Conservation (phyloP, 805 yeast species). For the Yamadazyma phyllophila region DNA sequence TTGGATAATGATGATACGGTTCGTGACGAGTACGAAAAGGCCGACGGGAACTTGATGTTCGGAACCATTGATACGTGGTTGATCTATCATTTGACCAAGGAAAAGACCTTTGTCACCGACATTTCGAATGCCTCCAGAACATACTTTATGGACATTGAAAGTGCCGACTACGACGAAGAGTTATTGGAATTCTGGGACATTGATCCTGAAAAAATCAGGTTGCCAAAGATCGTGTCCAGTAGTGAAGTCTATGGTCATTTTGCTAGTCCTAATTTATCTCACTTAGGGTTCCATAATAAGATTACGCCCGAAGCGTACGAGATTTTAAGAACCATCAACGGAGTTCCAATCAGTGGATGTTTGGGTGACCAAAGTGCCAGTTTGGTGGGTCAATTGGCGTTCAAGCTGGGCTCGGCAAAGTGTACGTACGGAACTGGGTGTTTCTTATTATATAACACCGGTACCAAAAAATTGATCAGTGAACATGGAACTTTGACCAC, state of each 20-base stretch:
- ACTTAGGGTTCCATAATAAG: slow-evolving; percentile 50
- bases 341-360: slow-evolving; percentile 82
- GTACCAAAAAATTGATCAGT: slow-evolving; percentile 65
- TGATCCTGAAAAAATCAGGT: slow-evolving; percentile 58
- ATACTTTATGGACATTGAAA: slow-evolving; percentile 79
- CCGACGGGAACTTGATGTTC: slow-evolving; percentile 73
- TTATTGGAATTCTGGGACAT: slow-evolving; percentile 78
- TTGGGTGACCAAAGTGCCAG: slow-evolving; percentile 95
- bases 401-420: slow-evolving; percentile 80
- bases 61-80: slow-evolving; percentile 97
- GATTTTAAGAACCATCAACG: slow-evolving; percentile 48
- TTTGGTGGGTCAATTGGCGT: slow-evolving; percentile 87
- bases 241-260: slow-evolving; percentile 78
- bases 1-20: slow-evolving; percentile 73
- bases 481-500: slow-evolving; percentile 86
- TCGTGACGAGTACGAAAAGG: slow-evolving; percentile 64
- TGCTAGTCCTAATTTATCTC: slow-evolving; percentile 54
- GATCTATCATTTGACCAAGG: slow-evolving; percentile 75
- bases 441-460: slow-evolving; percentile 85
- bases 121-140: slow-evolving; percentile 92
- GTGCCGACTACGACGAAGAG: slow-evolving; percentile 70
- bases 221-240: slow-evolving; percentile 78
- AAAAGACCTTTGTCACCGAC: slow-evolving; percentile 73
- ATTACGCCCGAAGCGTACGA: slow-evolving; percentile 53
- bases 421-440: slow-evolving; percentile 98